A percentile compares a stretch with the other conserved stretches of the same genome.
Conservation (phyloP, 2,329 filamentous ascomycete genomes). For the Orbilia quercus region DNA sequence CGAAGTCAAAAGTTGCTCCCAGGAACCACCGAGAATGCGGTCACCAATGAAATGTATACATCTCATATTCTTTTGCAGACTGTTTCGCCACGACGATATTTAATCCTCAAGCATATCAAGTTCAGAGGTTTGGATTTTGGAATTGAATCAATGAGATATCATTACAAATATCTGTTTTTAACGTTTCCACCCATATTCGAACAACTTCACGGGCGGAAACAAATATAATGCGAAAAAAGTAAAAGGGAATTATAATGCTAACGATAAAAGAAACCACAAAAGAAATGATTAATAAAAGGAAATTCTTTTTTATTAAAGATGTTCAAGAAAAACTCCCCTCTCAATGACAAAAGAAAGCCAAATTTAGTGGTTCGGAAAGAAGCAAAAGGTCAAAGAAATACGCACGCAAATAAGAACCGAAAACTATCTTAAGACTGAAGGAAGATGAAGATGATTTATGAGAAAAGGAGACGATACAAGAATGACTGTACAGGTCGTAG, state of each 20-base stretch:
- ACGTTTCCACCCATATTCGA: conserved; percentile 28
- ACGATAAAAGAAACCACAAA: conserved; percentile 37
- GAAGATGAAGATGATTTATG: conserved; percentile 36
- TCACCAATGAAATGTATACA: too few species aligned
- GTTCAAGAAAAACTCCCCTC: conserved; percentile 40
- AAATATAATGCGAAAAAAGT: conserved; percentile 34
- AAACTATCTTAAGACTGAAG: conserved; percentile 33
- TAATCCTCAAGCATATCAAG: too few species aligned
- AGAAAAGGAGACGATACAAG: conserved; percentile 19
- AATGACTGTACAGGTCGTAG: conserved; percentile 51
- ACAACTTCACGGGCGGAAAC: conserved; percentile 10
- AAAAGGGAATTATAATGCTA: conserved; percentile 27
- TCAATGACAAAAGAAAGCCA: conserved; percentile 55
- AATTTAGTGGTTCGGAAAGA: conserved; percentile 50
- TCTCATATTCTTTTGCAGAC: too few species aligned
- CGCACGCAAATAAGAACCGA: conserved; percentile 42
- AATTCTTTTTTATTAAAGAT: conserved; percentile 31
- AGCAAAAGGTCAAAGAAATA: conserved; percentile 37
- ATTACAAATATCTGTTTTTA: conserved; percentile 47
- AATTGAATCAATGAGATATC: conserved; percentile 52
- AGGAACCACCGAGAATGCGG: too few species aligned
- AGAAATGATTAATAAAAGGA: conserved; percentile 49
- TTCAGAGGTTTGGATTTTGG: conserved; percentile 23
- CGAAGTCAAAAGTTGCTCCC: too few species aligned
- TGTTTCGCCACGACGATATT: too few species aligned